Evolutionary conservation across 2,329 filamentous ascomycete species (phyloP).

Genomic region (Epichloe festucae): DNA sequence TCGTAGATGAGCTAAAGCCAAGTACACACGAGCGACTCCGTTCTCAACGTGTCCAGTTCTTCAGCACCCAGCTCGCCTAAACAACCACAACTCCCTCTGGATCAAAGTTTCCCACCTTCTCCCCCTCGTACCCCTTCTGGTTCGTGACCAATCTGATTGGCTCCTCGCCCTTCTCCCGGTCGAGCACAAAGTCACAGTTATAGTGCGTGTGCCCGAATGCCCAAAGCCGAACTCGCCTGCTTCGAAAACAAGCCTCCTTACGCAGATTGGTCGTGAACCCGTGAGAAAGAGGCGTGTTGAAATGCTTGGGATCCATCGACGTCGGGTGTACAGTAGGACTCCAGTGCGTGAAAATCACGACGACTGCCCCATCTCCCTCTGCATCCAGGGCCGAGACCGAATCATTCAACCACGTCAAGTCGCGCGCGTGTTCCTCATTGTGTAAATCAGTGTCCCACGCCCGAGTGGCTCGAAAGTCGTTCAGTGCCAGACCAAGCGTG

Average conservation of each 20-base stretch:
- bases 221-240: conserved; percentile 26
- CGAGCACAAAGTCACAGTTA: conserved; percentile 27
- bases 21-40: not conserved
- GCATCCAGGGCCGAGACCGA: conserved; percentile 18
- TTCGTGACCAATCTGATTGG: conserved; percentile 24
- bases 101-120: conserved; percentile 22
- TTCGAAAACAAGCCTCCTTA: conserved; percentile 21
- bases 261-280: conserved; percentile 29
- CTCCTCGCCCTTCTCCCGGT: conserved; percentile 5
- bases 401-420: conserved; percentile 30
- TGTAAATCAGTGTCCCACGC: conserved; percentile 26
- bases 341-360: conserved; percentile 30
- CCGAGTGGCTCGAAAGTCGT: conserved; percentile 37
- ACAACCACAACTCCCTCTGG: not conserved
- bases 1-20: not conserved
- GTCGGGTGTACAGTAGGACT: conserved; percentile 23
- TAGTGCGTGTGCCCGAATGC: conserved; percentile 37
- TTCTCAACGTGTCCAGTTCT: not conserved
- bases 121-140: conserved; percentile 28
- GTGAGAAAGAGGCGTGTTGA: conserved; percentile 13
- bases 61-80: too few species aligned
- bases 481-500: conserved; percentile 28
- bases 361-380: conserved; percentile 14
- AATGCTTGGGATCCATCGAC: conserved; percentile 22
- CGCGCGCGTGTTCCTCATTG: conserved; percentile 21